Conservation (phyloP, 306 rosid genomes). For the Glycine tomentella region DNA sequence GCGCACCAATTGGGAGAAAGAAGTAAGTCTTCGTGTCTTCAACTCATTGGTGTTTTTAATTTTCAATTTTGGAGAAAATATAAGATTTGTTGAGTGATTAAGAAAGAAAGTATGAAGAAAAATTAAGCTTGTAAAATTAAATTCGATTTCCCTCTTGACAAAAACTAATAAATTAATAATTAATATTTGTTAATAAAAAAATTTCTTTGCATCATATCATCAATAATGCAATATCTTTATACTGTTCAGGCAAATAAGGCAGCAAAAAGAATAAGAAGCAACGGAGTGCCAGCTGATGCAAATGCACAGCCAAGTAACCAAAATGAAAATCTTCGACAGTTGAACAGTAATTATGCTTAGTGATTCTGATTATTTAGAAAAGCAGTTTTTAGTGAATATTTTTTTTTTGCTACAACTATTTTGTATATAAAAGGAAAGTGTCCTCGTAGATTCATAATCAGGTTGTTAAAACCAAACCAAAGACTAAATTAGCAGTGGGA, state of each 20-base stretch:
- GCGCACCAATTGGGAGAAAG: slow-evolving; percentile 58
- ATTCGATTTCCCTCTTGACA: no score
- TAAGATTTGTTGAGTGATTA: no score
- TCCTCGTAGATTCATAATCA: neutral
- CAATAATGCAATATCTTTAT: neutral
- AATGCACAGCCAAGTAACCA: neutral
- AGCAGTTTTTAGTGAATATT: neutral
- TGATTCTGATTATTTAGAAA: neutral
- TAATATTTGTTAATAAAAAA: no score
- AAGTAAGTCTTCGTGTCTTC: slow-evolving; percentile 38
- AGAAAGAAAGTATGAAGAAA: no score
- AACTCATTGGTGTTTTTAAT: neutral
- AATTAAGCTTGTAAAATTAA: no score
- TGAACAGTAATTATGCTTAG: neutral
- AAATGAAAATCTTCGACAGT: neutral
- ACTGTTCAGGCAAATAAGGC: neutral
- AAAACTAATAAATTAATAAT: no score
- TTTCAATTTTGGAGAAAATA: neutral
- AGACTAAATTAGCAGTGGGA: neutral
- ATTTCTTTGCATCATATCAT: neutral
- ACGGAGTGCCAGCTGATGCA: neutral
- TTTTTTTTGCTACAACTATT: neutral
- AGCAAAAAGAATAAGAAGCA: neutral
- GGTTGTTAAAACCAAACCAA: neutral
- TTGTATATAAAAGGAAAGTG: neutral